Evolutionary conservation across 1,284 basidiomycete species (phyloP), one percentile per base, ranked within the genome.

Genomic region (Polyporus tsugae): DNA sequence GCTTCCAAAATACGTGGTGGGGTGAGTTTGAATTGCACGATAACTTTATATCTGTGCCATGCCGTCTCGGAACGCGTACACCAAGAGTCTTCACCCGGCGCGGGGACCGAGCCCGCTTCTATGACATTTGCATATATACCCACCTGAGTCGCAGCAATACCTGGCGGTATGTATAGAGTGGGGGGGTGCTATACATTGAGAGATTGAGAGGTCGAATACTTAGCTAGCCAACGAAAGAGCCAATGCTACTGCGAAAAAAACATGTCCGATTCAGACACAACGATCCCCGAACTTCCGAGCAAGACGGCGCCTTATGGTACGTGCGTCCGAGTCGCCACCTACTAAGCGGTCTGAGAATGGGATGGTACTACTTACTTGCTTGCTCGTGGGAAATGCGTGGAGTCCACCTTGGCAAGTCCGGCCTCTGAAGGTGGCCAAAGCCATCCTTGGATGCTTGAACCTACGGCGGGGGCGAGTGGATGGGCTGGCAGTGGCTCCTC

Each of bases 351-450:
- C n/a, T n/a, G n/a, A n/a, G n/a, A n/a, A n/a, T n/a, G n/a, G n/a
- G n/a, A n/a, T n/a, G n/a, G n/a, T n/a, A n/a, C n/a, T n/a, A n/a
- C n/a, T n/a, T n/a, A n/a, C n/a, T n/a, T n/a, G n/a, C n/a, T n/a
- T n/a, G n/a, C n/a, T n/a, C n/a, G n/a, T n/a, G n/a, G n/a, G n/a
- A 49, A 49, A 49, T 17, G 0, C 2, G 0, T 5, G 33, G 62
- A 80, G 82, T 83, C 53, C 79, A 82, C 33, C 75, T 83, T 35
- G 82, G 82, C 15, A 79, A 78, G 41, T 81, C 79, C 1, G 82
- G 82, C 1, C 73, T 84, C n/a, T n/a, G 67, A 82, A 82, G 72
- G 83, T 85, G 6, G 83, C 81, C 49, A 79, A 78, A 68, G 75
- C 81, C 63, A 81, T 82, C 65, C 75, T 82, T 5, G 80, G 81